Conservation (phyloP, 495 filamentous ascomycete genomes). For the Penicillium alfredii region DNA sequence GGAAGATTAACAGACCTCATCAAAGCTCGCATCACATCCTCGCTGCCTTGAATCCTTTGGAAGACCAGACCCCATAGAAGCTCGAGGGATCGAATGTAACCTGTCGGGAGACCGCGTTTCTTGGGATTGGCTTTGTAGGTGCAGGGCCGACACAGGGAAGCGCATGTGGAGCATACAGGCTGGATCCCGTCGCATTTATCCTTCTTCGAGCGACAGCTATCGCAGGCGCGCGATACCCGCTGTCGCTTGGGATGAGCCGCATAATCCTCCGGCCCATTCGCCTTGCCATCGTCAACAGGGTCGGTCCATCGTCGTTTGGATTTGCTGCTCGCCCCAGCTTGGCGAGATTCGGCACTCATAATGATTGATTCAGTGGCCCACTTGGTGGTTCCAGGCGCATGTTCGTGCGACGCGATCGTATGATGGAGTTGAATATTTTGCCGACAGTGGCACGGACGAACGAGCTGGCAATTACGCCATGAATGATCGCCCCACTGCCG, state of each 20-base stretch:
- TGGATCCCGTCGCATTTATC: slow-evolving; percentile 63
- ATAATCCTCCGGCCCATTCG: slow-evolving; percentile 23
- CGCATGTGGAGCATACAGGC: slow-evolving; percentile 59
- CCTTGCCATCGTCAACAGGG: slow-evolving; percentile 26
- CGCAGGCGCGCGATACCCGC: slow-evolving; percentile 60
- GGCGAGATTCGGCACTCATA: slow-evolving; percentile 42
- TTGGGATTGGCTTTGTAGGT: slow-evolving; percentile 64
- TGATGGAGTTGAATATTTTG: slow-evolving; percentile 30
- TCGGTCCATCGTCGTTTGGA: slow-evolving; percentile 33
- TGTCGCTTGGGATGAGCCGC: slow-evolving; percentile 34
- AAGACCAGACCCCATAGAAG: slow-evolving; percentile 39
- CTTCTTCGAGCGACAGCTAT: slow-evolving; percentile 58
- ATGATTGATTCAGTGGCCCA: slow-evolving; percentile 35
- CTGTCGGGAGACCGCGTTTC: slow-evolving; percentile 53
- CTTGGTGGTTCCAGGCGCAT: slow-evolving; percentile 27
- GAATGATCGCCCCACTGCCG: slow-evolving; percentile 4
- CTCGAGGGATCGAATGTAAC: slow-evolving; percentile 39
- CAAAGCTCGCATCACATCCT: slow-evolving; percentile 39
- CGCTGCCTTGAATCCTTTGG: slow-evolving; percentile 37
- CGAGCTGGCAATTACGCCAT: slow-evolving; percentile 13
- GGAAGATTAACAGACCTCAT: slow-evolving; percentile 37
- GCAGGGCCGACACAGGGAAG: slow-evolving; percentile 52
- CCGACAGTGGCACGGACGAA: slow-evolving; percentile 21
- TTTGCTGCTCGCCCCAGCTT: slow-evolving; percentile 27
- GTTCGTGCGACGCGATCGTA: slow-evolving; percentile 23